phyloP scores from a whole-genome alignment of 192 early-diverging fungal species.

The Mortierella antarctica region DNA sequence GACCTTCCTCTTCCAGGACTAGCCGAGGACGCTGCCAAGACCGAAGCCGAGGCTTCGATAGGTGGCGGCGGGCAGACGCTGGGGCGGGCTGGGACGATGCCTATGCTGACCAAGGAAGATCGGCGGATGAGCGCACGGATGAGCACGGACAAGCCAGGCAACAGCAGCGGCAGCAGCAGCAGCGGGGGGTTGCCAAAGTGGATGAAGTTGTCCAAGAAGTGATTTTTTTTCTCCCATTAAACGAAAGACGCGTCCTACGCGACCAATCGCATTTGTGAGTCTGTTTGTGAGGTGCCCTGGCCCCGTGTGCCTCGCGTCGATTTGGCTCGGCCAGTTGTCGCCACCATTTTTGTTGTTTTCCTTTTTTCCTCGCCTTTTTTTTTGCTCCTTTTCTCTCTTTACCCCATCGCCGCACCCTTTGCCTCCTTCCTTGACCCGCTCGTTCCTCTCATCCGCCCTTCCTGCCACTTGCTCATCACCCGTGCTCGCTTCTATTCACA shows the following conservation, averaged over 20 bases:
- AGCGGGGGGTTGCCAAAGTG: conserved; percentile 41
- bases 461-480: not conserved
- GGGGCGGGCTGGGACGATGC: conserved; percentile 10
- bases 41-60: not conserved
- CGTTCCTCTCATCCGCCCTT: not conserved
- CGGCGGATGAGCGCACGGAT: conserved; percentile 34
- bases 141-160: conserved; percentile 47
- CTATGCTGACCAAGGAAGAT: conserved; percentile 30
- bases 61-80: conserved; percentile 2
- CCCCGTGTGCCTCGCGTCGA: not conserved
- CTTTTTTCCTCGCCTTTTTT: not conserved
- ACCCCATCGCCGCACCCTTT: not conserved
- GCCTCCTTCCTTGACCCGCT: not conserved
- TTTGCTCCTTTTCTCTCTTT: not conserved
- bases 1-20: conserved; percentile 41
- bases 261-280: not conserved
- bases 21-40: not conserved
- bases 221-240: too few relatives aligned
- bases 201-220: conserved; percentile 54
- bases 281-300: too few relatives aligned
- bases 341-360: conserved; percentile 23
- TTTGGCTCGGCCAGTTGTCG: not conserved
- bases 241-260: not conserved
- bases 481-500: not conserved
- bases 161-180: conserved; percentile 2